phyloP scores from a whole-genome alignment of 257 asterid genomes.

The Lycium barbarum region DNA sequence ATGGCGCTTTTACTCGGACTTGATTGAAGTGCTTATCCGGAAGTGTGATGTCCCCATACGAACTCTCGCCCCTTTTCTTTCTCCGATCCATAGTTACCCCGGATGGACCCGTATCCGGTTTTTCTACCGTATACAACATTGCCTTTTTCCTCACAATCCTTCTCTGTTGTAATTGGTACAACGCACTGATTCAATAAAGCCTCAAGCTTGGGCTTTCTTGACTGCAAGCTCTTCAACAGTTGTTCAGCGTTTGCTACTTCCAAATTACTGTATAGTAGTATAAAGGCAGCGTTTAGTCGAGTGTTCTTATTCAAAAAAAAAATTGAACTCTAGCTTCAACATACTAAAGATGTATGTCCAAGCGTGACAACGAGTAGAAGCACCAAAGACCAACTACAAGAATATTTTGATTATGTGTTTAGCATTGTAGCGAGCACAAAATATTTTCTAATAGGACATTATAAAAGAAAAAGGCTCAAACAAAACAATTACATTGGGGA shows the following conservation, averaged over 20 bases:
- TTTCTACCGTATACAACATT: too few species aligned
- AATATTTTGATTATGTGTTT: not conserved
- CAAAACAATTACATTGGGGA: not conserved
- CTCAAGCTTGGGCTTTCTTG: slow-evolving; percentile 29
- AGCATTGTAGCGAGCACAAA: not conserved
- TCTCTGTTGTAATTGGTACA: not conserved
- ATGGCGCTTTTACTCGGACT: too few species aligned
- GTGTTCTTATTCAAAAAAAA: not conserved
- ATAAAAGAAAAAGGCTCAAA: not conserved
- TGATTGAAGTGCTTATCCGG: too few species aligned
- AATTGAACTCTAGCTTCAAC: not conserved
- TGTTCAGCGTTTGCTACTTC: slow-evolving; percentile 21
- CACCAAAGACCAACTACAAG: not conserved
- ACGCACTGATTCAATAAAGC: not conserved
- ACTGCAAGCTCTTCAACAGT: slow-evolving; percentile 36
- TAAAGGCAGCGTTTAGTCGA: not conserved
- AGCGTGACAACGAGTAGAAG: not conserved
- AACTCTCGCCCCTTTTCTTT: too few species aligned
- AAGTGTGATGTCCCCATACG: too few species aligned
- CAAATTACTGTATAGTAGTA: not conserved
- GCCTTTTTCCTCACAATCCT: not conserved
- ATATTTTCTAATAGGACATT: not conserved
- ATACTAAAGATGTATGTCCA: not conserved
- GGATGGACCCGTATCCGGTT: too few species aligned
- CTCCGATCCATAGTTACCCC: too few species aligned